phyloP scores from a whole-genome alignment of 2,329 filamentous ascomycete species.

The Talaromyces sp. region DNA sequence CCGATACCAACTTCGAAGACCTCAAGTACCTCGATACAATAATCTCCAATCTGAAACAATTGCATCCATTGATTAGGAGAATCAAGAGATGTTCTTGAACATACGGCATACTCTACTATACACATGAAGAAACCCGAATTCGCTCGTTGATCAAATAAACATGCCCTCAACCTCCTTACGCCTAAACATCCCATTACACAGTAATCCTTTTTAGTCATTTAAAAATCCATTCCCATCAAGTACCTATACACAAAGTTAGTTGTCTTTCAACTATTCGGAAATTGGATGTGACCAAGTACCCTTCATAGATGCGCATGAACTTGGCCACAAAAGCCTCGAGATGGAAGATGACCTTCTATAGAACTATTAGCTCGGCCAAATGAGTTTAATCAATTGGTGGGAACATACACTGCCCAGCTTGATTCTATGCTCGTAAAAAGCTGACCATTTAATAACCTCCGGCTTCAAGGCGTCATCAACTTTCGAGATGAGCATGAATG shows the following conservation, averaged over 20 bases:
- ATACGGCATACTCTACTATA: background rate
- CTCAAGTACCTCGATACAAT: background rate
- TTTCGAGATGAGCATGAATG: slow-evolving; percentile 83
- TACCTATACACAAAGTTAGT: slow-evolving; percentile 34
- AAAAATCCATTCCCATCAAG: slow-evolving; percentile 75
- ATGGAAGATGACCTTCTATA: slow-evolving; percentile 89
- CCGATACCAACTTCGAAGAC: background rate
- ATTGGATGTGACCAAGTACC: slow-evolving; percentile 51
- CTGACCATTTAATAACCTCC: slow-evolving; percentile 92
- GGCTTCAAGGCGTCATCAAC: slow-evolving; percentile 87
- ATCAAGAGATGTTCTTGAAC: background rate
- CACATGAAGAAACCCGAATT: background rate
- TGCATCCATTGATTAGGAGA: background rate
- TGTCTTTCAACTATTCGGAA: slow-evolving; percentile 14
- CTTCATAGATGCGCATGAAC: slow-evolving; percentile 94
- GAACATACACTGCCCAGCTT: slow-evolving; percentile 66
- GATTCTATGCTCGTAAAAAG: slow-evolving; percentile 95
- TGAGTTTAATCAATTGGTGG: background rate
- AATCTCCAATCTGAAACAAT: background rate
- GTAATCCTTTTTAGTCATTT: slow-evolving; percentile 14
- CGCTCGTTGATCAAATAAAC: background rate
- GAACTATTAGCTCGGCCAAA: background rate
- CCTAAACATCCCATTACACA: background rate
- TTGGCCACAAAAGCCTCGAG: slow-evolving; percentile 97
- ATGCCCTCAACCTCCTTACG: slow-evolving; percentile 1